A percentile compares a stretch with the other conserved stretches of the same genome.
Conservation (phyloP, 2,329 filamentous ascomycete genomes). For the Hymenoscyphus linearis region DNA sequence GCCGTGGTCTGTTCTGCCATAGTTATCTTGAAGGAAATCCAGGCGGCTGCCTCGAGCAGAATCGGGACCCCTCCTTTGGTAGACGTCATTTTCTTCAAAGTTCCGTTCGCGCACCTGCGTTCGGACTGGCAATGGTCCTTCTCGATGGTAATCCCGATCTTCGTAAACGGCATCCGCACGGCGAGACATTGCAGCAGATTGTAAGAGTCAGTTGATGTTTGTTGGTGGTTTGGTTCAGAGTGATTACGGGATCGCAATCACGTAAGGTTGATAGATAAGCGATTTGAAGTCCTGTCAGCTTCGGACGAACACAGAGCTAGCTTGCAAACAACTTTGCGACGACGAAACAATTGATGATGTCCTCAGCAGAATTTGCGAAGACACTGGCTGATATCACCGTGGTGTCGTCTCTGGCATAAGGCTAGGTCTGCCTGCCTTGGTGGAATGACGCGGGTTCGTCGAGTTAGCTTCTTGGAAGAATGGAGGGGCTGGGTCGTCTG, state of each 20-base stretch:
- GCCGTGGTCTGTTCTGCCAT: slow-evolving; percentile 22
- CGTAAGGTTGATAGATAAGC: background rate
- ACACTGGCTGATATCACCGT: background rate
- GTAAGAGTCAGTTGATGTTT: background rate
- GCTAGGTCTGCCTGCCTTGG: slow-evolving; percentile 12
- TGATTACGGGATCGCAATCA: background rate
- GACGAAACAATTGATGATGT: background rate
- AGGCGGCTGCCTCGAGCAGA: slow-evolving; percentile 24
- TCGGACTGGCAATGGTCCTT: slow-evolving; percentile 19
- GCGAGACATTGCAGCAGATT: slow-evolving; percentile 17
- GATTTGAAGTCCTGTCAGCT: background rate
- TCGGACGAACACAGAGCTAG: background rate
- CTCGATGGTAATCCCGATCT: slow-evolving; percentile 27
- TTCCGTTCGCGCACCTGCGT: slow-evolving; percentile 26
- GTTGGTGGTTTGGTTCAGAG: background rate
- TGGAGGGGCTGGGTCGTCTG: slow-evolving; percentile 19
- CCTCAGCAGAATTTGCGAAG: background rate
- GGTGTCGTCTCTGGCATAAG: slow-evolving; percentile 8
- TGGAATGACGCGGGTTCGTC: slow-evolving; percentile 19
- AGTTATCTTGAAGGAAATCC: slow-evolving; percentile 31
- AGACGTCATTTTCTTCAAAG: slow-evolving; percentile 28
- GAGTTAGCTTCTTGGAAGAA: slow-evolving; percentile 10
- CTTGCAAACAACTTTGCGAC: background rate
- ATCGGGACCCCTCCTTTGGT: slow-evolving; percentile 20
- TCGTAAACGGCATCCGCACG: slow-evolving; percentile 21